Base-by-base conservation (phyloP, 129 eudicot genomes). In the Mikania micrantha region DNA sequence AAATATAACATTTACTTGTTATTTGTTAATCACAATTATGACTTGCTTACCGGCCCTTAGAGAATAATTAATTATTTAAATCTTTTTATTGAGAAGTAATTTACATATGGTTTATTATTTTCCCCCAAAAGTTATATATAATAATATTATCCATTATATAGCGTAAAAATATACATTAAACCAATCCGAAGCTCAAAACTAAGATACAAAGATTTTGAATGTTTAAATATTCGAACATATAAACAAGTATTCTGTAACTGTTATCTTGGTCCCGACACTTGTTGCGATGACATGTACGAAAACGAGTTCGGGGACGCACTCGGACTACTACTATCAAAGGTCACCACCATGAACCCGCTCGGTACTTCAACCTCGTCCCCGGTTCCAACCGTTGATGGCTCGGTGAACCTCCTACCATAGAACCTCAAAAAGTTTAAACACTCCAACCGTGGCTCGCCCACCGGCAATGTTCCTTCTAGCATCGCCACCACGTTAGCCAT, bases 191-290 rank as follows among this genome's bases (percentile, higher is more conserved):
- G 27, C 66, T 40, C 13, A 39, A 21, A 53, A 70, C 22, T 25
- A 70, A 57, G 5, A 0, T 70, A 70, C 67, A 75, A 59, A 21
- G 8, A 35, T 42, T 74, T 29, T 22, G 57, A 44, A 59, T 17
- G 38, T 27, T 66, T 42, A 54, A 74, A 25, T 28, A 25, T 2
- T 25, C 4, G 0, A 36, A 63, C 39, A 38, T n/a, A 7, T 10
- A 17, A 7, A 8, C 15, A 52, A 0, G 31, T 44, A 4, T 62
- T 28, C 69, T n/a, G 2, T 27, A 10, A 39, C 7, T 41, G 49
- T 78, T 77, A 91, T 70, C 97, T 83, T 42, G 97, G 97, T 13
- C 97, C 96, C 41, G 97, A 91, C 3, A 91, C 57, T 58, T 88
- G 87, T 44, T 91, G 90, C 4, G 96, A 85, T 0, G 96, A 83